Conservation (phyloP, 2,329 filamentous ascomycete genomes). For the Trichoderma sp. region DNA sequence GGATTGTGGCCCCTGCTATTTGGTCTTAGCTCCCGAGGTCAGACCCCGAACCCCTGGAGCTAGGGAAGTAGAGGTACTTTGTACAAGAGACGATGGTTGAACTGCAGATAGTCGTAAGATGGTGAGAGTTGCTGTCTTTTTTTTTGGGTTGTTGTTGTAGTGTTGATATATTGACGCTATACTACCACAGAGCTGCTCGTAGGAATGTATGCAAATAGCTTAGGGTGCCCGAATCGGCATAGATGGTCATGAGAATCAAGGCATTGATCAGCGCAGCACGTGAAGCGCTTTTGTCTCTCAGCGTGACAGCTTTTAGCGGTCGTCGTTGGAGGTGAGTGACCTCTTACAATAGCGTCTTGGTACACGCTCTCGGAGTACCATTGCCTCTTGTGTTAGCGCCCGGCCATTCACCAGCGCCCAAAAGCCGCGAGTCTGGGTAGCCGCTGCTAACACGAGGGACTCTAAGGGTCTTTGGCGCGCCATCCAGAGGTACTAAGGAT, state of each 20-base stretch:
- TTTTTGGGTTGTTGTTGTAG: background rate
- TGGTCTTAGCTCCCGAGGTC: slow-evolving; percentile 17
- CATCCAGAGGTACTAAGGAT: background rate
- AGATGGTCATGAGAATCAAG: slow-evolving; percentile 6
- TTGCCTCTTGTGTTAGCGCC: slow-evolving; percentile 5
- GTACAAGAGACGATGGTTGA: background rate
- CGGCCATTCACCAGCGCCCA: background rate
- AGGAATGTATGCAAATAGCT: background rate
- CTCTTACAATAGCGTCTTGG: background rate
- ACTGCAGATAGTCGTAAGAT: background rate
- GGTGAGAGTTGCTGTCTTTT: background rate
- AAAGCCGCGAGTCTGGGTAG: background rate
- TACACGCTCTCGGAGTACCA: background rate
- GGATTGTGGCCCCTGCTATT: background rate
- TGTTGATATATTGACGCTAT: background rate
- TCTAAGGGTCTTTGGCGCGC: background rate
- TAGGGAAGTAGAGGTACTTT: slow-evolving; percentile 3
- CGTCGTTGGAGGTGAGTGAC: background rate
- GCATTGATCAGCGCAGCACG: slow-evolving; percentile 12
- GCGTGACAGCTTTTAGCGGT: slow-evolving; percentile 8
- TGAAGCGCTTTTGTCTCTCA: background rate
- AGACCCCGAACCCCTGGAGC: slow-evolving; percentile 15
- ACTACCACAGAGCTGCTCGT: background rate
- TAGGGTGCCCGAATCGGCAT: background rate
- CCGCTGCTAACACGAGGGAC: background rate